Evolutionary conservation across 495 filamentous ascomycete genomes (phyloP).

Genomic region (Niebla homalea): DNA sequence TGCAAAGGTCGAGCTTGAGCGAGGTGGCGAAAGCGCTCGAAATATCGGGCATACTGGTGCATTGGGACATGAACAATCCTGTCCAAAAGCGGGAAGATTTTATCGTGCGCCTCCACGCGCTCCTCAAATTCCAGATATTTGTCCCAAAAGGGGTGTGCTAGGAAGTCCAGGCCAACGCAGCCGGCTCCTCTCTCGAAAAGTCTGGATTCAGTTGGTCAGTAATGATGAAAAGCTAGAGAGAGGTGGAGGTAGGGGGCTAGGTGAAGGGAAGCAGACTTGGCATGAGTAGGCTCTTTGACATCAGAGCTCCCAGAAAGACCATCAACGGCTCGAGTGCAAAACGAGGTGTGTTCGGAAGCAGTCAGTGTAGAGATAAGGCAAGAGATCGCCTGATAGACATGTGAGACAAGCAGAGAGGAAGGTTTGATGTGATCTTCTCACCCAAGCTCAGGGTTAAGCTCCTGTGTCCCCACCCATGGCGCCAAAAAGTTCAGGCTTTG

Average conservation of each 20-base stretch:
- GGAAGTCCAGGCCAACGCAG: conserved; percentile 82
- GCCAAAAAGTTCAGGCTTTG: conserved; percentile 23
- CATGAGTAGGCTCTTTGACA: conserved; percentile 33
- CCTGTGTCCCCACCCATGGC: conserved; percentile 23
- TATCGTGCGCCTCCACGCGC: conserved; percentile 70
- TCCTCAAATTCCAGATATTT: conserved; percentile 97
- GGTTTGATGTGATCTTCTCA: conserved; percentile 37
- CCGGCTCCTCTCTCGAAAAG: conserved; percentile 85
- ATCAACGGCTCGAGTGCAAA: conserved; percentile 18
- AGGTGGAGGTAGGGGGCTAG: conserved; percentile 20
- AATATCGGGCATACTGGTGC: conserved; percentile 94
- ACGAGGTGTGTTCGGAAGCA: conserved; percentile 11
- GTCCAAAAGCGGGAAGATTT: conserved; percentile 71
- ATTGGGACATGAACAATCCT: conserved; percentile 88
- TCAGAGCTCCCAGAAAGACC: conserved; percentile 23
- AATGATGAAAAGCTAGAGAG: conserved; percentile 10
- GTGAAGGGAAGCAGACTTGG: conserved; percentile 41
- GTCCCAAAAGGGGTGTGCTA: conserved; percentile 95
- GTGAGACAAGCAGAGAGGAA: conserved; percentile 43
- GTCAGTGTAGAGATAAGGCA: conserved; percentile 25
- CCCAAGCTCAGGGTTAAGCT: conserved; percentile 35
- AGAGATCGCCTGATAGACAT: conserved; percentile 39
- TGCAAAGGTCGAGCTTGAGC: conserved; percentile 57
- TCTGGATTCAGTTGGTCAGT: conserved; percentile 38
- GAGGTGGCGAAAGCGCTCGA: conserved; percentile 74